phyloP scores from a whole-genome alignment of 768 basidiomycete genomes.

The Naganishia kalamii region DNA sequence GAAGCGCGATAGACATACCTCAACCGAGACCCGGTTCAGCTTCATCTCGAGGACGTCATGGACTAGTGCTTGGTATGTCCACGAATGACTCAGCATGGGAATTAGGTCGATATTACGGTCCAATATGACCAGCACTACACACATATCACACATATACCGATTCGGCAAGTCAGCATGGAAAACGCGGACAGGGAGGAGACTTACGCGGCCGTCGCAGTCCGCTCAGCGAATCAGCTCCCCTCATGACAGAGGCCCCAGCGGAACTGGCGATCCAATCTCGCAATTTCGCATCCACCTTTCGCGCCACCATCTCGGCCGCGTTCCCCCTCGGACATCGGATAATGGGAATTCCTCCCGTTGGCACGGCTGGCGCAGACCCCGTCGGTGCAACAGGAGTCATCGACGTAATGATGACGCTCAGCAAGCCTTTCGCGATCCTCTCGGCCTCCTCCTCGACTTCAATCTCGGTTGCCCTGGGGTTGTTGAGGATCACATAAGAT shows the following conservation, averaged over 20 bases:
- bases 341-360: slow-evolving; percentile 65
- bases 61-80: slow-evolving; percentile 98
- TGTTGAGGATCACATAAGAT: slow-evolving; percentile 82
- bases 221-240: slow-evolving; percentile 70
- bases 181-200: slow-evolving; percentile 15
- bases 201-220: slow-evolving; percentile 79
- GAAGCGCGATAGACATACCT: slow-evolving; percentile 42
- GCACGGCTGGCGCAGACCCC: background rate
- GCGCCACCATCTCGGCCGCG: slow-evolving; percentile 98
- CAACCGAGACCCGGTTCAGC: slow-evolving; percentile 84
- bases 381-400: slow-evolving; percentile 55
- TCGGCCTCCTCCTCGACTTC: slow-evolving; percentile 92
- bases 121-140: slow-evolving; percentile 77
- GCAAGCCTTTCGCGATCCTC: slow-evolving; percentile 78
- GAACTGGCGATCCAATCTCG: slow-evolving; percentile 66
- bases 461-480: slow-evolving; percentile 79
- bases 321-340: slow-evolving; percentile 92
- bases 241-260: slow-evolving; percentile 49
- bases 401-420: slow-evolving; percentile 75
- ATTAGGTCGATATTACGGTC: slow-evolving; percentile 93
- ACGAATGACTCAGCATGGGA: slow-evolving; percentile 88
- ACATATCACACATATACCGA: slow-evolving; percentile 8
- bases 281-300: slow-evolving; percentile 86
- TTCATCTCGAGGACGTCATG: slow-evolving; percentile 97
- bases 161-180: background rate